phyloP scores from a whole-genome alignment of 2,329 filamentous ascomycete genomes.

The Monosporascus sp. region DNA sequence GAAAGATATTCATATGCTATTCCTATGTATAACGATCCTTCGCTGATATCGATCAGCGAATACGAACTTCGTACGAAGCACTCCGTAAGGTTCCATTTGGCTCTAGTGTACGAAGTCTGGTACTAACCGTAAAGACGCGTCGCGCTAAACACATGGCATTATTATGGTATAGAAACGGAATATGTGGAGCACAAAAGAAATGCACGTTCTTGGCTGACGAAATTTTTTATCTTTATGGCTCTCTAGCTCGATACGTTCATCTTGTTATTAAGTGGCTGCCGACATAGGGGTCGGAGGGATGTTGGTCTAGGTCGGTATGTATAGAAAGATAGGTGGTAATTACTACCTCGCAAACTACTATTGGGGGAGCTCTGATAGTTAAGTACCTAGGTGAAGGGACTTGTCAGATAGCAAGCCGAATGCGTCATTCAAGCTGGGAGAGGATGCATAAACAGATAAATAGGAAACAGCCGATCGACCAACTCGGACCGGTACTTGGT shows the following conservation, averaged over 20 bases:
- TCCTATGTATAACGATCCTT: too few species aligned
- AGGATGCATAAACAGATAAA: not conserved
- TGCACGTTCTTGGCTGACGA: not conserved
- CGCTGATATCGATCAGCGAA: too few species aligned
- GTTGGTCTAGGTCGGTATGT: too few species aligned
- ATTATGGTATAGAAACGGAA: not conserved
- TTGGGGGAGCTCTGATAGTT: too few species aligned
- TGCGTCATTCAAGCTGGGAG: not conserved
- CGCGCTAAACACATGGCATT: not conserved
- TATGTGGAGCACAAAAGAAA: not conserved
- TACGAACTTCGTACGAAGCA: not conserved
- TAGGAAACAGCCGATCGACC: not conserved
- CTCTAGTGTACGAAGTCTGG: too few species aligned
- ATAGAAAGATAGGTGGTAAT: too few species aligned
- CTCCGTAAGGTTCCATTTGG: too few species aligned
- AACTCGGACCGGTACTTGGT: not conserved
- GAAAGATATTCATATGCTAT: too few species aligned
- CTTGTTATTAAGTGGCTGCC: not conserved
- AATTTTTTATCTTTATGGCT: not conserved
- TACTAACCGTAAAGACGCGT: not conserved
- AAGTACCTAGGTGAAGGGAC: too few species aligned
- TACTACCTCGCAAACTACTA: too few species aligned
- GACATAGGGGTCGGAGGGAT: not conserved
- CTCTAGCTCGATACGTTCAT: too few species aligned
- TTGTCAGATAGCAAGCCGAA: not conserved